Conservation (phyloP, 2,329 filamentous ascomycete species). For the Myriosclerotinia curreyana region DNA sequence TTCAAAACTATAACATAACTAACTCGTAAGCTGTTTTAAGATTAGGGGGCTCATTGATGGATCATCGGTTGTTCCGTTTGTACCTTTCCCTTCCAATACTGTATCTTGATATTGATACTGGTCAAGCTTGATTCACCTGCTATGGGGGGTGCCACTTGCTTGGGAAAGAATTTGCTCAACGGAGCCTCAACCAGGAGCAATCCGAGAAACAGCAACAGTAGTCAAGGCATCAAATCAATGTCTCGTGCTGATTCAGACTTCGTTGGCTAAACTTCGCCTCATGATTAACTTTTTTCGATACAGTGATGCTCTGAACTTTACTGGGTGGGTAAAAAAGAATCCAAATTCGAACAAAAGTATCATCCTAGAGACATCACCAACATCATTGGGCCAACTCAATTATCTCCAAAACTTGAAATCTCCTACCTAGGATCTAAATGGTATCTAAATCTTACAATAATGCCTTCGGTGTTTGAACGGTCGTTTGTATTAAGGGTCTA, state of each 20-base stretch:
- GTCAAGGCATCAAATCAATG: constrained; percentile 9
- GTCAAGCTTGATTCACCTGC: neutral
- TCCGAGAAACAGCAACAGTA: neutral
- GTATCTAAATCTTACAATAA: neutral
- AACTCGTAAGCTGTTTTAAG: constrained; percentile 15
- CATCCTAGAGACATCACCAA: neutral
- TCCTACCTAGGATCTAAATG: neutral
- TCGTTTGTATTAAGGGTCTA: constrained; percentile 6
- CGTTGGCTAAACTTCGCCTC: constrained; percentile 2
- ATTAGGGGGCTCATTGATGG: constrained; percentile 10
- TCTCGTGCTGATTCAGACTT: constrained; percentile 10
- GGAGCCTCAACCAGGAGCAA: neutral
- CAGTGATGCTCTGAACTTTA: neutral
- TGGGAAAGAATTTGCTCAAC: neutral
- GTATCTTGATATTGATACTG: neutral
- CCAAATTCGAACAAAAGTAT: neutral
- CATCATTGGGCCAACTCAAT: neutral
- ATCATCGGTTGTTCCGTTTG: neutral
- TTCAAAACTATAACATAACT: constrained; percentile 7
- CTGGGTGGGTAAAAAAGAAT: neutral
- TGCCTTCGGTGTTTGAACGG: neutral
- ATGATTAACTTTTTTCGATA: constrained; percentile 8
- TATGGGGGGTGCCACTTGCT: neutral
- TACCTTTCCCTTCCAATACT: neutral
- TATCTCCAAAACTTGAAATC: neutral